Evolutionary conservation across 208 protist species (phyloP).

Genomic region (Spongospora subterranea): DNA sequence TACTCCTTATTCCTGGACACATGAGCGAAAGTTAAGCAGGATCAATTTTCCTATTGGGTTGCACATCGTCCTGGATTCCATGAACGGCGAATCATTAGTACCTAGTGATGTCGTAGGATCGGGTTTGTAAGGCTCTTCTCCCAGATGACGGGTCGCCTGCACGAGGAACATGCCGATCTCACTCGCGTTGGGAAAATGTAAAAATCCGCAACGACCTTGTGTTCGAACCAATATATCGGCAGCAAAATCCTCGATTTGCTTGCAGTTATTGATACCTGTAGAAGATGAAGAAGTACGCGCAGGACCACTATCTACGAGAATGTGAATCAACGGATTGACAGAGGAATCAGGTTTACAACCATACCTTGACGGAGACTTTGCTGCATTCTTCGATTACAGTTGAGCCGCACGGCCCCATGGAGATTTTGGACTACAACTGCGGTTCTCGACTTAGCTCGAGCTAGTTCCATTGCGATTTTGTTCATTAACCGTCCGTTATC

Average conservation of each 20-base stretch:
- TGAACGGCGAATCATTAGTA: neutral
- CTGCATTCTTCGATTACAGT: neutral
- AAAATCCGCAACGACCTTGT: neutral
- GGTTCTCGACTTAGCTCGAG: neutral
- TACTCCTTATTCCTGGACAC: neutral
- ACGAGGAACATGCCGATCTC: constrained; percentile 15
- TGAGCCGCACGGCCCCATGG: neutral
- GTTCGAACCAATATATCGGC: neutral
- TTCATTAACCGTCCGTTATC: neutral
- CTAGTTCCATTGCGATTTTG: neutral
- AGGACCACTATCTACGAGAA: no score
- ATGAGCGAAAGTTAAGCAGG: neutral
- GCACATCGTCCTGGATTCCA: no score
- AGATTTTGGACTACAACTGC: neutral
- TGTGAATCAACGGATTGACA: no score
- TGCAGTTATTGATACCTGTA: no score
- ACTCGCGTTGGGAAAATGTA: constrained; percentile 1
- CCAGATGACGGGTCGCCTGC: constrained; percentile 26
- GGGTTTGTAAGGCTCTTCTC: neutral
- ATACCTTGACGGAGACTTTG: no score
- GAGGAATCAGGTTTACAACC: no score
- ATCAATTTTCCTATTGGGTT: no score
- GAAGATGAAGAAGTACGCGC: no score
- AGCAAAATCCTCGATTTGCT: constrained; percentile 30
- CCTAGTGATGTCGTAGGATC: neutral